Evolutionary conservation across 805 yeast genomes (phyloP).

Genomic region (Wickerhamiella vanderwaltii): DNA sequence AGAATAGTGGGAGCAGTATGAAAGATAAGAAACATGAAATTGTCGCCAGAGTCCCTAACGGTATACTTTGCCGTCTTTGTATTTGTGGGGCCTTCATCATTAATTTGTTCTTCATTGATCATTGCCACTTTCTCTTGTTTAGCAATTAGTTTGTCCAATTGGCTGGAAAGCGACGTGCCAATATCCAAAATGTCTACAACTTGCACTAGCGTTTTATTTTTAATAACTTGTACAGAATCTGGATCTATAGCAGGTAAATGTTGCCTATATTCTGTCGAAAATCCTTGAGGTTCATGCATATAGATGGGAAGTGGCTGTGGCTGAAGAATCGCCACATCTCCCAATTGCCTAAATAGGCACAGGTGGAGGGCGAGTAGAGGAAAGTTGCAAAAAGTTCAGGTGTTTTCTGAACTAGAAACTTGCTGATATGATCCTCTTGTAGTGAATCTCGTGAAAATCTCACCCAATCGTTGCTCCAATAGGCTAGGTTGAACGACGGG

Average conservation of each 20-base stretch:
- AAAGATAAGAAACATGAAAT: neutral
- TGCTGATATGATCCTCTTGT: neutral
- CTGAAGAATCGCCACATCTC: no score
- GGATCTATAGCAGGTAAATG: neutral
- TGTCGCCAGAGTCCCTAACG: neutral
- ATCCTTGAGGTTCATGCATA: neutral
- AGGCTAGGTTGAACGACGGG: neutral
- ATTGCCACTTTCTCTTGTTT: neutral
- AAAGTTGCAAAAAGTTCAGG: no score
- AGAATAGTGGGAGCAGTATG: neutral
- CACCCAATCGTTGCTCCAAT: neutral
- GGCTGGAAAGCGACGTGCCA: neutral
- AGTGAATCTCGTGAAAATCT: neutral
- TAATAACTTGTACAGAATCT: neutral
- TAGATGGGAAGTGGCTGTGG: neutral
- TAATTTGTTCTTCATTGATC: neutral
- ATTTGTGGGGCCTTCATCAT: no score
- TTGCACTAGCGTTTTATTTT: neutral
- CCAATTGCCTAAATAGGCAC: no score
- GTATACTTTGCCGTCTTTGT: neutral
- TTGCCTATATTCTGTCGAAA: neutral
- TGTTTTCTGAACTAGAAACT: no score
- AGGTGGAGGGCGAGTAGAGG: no score
- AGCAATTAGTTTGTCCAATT: slow-evolving; percentile 3
- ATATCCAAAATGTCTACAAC: slow-evolving; percentile 1